Evolutionary conservation across 1,284 basidiomycete genomes (phyloP).

Genomic region (Tylopilus sp.): DNA sequence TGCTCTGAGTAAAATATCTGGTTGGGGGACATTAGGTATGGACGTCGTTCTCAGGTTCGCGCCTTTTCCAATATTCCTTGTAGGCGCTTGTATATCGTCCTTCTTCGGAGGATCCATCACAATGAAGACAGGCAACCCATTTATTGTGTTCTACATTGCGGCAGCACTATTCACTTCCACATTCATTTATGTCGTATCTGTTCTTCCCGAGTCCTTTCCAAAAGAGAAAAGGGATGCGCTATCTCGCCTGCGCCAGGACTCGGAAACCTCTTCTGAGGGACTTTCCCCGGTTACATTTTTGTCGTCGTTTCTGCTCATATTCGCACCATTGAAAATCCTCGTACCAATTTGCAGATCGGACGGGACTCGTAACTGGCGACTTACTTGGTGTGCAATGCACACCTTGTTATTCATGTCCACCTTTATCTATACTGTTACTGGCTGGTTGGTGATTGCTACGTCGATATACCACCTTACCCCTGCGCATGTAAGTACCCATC

Average conservation of each 20-base stretch:
- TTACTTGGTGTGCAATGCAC: conserved; percentile 41
- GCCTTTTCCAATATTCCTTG: background rate
- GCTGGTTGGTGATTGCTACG: conserved; percentile 41
- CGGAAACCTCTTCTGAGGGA: background rate
- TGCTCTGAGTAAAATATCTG: conserved; percentile 39
- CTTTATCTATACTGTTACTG: conserved; percentile 24
- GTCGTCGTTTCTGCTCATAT: conserved; percentile 12
- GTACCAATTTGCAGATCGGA: conserved; percentile 32
- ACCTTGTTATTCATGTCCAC: conserved; percentile 33
- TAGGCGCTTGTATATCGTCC: conserved; percentile 42
- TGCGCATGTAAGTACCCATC: conserved; percentile 31
- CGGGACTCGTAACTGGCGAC: conserved; percentile 43
- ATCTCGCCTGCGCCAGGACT: conserved; percentile 10
- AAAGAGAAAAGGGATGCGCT: conserved; percentile 40
- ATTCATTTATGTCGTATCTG: conserved; percentile 33
- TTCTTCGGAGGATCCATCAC: conserved; percentile 44
- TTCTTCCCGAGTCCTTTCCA: conserved; percentile 47
- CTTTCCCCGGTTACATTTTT: background rate
- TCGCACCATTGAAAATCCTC: conserved; percentile 41
- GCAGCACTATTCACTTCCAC: conserved; percentile 24
- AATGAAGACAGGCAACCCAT: conserved; percentile 33
- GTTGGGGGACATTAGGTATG: conserved; percentile 43
- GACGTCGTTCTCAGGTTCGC: background rate
- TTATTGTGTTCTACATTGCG: conserved; percentile 40
- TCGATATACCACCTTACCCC: conserved; percentile 35